These are phyloP conservation scores for Rutidosis leptorrhynchoides DNA, from an alignment of 129 eudicot genomes.

Conservation along the genomic window DNA sequence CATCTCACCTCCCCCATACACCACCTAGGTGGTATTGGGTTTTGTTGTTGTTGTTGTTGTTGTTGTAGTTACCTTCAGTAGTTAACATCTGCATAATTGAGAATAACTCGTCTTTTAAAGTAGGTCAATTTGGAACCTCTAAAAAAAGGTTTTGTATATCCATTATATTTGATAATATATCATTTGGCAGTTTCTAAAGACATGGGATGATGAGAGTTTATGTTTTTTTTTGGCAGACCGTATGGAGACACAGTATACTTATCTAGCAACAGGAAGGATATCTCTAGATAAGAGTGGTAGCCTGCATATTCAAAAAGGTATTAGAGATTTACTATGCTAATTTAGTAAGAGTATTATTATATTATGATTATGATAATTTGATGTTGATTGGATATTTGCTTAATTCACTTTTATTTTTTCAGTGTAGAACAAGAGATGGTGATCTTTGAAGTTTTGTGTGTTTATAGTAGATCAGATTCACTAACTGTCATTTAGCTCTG, in stretches of 20 bases:
- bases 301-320: slow-evolving; percentile 21
- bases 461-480: not conserved
- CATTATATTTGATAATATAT: too few species aligned
- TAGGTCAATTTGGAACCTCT: too few species aligned
- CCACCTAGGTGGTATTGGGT: too few species aligned
- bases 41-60: too few species aligned
- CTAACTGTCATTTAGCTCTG: not conserved
- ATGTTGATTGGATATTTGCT: not conserved
- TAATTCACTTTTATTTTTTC: not conserved
- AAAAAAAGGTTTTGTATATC: too few species aligned
- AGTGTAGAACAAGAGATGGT: not conserved
- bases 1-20: too few species aligned
- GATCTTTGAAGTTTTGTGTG: not conserved
- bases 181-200: not conserved
- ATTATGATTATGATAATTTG: too few species aligned
- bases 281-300: slow-evolving; percentile 42
- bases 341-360: not conserved
- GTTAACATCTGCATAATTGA: too few species aligned
- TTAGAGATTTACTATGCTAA: not conserved
- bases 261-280: slow-evolving; percentile 54
- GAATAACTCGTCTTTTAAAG: too few species aligned
- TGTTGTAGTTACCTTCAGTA: too few species aligned
- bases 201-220: not conserved
- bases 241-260: slow-evolving; percentile 49
- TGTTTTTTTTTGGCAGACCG: slow-evolving; percentile 39